Conservation (phyloP, 2,329 filamentous ascomycete species). For the Pseudogymnoascus sp. region DNA sequence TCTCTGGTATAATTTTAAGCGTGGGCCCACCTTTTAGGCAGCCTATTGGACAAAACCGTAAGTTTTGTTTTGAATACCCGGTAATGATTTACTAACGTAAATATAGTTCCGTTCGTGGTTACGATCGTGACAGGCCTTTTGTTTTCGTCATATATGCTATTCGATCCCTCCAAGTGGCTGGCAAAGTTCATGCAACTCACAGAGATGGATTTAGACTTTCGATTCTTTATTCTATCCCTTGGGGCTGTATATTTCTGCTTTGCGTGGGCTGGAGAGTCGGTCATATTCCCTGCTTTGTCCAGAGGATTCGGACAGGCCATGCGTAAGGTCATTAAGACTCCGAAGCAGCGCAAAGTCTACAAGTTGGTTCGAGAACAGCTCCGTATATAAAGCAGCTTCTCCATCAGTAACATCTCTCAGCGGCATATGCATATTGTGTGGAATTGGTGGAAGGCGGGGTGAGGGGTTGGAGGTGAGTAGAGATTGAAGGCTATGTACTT, state of each 20-base stretch:
- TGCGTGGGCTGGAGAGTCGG: conserved; percentile 66
- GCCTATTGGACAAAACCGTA: conserved; percentile 70
- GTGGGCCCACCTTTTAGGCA: conserved; percentile 89
- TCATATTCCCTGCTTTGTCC: conserved; percentile 62
- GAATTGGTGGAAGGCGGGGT: background rate
- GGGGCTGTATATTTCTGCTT: conserved; percentile 61
- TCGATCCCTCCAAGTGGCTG: conserved; percentile 64
- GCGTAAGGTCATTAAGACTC: conserved; percentile 47
- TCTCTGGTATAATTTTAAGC: conserved; percentile 81
- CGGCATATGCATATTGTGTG: background rate
- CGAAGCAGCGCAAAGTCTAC: conserved; percentile 80
- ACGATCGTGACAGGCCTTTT: conserved; percentile 64
- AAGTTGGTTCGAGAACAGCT: conserved; percentile 71
- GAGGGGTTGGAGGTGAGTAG: background rate
- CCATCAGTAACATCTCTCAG: background rate
- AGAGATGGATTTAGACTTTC: conserved; percentile 63
- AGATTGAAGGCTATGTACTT: background rate
- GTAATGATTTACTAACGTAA: conserved; percentile 10
- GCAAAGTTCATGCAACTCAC: conserved; percentile 78
- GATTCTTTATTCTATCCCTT: conserved; percentile 62
- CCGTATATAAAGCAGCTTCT: conserved; percentile 26
- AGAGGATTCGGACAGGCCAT: conserved; percentile 58
- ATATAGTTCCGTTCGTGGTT: conserved; percentile 69
- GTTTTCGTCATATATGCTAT: conserved; percentile 72
- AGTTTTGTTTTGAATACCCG: conserved; percentile 30